Evolutionary conservation across 2,329 filamentous ascomycete genomes (phyloP).

Genomic region (Cephalotrichum gorgonifer): DNA sequence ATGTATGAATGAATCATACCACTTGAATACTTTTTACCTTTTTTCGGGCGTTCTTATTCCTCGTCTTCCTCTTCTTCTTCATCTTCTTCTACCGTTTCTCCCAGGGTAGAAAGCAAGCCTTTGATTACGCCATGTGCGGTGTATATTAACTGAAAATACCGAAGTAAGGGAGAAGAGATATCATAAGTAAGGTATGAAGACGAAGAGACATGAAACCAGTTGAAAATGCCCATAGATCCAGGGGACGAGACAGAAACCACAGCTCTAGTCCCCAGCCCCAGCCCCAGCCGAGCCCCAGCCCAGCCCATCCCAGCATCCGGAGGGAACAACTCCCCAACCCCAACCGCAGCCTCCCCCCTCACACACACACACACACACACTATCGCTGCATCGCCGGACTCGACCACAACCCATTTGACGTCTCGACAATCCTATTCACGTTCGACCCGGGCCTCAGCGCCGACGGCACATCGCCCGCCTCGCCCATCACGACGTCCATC

Average conservation of each 20-base stretch:
- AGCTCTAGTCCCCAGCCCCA: not conserved
- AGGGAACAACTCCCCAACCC: no score
- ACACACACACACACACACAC: not conserved
- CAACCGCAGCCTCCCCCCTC: not conserved
- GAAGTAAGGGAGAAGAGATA: no score
- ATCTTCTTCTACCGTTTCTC: no score
- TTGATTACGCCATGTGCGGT: no score
- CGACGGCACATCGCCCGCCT: constrained; percentile 33
- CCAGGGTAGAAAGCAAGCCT: no score
- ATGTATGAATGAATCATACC: no score
- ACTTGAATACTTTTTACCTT: no score
- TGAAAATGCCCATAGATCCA: not conserved
- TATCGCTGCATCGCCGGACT: constrained; percentile 15
- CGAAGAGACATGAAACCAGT: not conserved
- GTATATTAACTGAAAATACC: constrained; percentile 1
- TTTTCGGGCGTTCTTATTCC: no score
- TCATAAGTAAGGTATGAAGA: not conserved
- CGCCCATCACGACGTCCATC: constrained; percentile 38
- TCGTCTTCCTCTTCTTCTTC: no score
- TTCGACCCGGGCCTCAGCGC: constrained; percentile 43
- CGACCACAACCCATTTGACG: constrained; percentile 53
- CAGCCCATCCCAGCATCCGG: no score
- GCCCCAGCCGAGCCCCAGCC: no score
- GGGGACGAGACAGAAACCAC: not conserved
- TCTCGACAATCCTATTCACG: constrained; percentile 50